Evolutionary conservation across 257 asterid species (phyloP).

Genomic region (Catharanthus roseus): DNA sequence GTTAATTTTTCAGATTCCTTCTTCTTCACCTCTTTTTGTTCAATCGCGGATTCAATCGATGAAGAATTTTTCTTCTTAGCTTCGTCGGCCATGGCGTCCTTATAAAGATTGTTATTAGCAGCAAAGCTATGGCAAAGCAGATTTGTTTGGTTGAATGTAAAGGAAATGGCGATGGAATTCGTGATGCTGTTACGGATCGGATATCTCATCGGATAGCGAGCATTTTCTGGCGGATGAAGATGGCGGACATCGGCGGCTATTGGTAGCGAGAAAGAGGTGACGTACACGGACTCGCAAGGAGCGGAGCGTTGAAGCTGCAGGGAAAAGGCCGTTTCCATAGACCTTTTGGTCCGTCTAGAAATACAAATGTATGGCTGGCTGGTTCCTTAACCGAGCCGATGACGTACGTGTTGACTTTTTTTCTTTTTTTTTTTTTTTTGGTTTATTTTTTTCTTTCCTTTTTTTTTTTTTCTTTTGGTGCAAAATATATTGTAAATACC

Average conservation of each 20-base stretch:
- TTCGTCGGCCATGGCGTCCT: conserved; percentile 37
- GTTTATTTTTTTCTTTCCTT: too few species aligned
- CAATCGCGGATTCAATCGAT: conserved; percentile 11
- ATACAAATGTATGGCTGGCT: background rate
- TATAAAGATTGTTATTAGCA: background rate
- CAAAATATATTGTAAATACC: too few species aligned
- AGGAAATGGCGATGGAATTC: background rate
- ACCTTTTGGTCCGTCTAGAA: conserved; percentile 7
- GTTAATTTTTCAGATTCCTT: background rate
- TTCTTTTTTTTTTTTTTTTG: too few species aligned
- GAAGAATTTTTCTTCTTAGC: conserved; percentile 13
- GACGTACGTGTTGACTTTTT: conserved; percentile 16
- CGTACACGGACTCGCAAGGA: background rate
- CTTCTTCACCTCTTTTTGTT: conserved; percentile 24
- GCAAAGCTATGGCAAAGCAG: background rate
- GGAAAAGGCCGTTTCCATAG: conserved; percentile 7
- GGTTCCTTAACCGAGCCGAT: too few species aligned
- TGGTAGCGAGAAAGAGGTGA: background rate
- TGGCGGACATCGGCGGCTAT: background rate
- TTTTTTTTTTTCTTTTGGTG: too few species aligned
- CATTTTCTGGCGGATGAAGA: background rate
- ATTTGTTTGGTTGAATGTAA: background rate
- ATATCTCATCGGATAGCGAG: background rate
- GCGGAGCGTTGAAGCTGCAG: background rate
- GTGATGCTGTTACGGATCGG: background rate